phyloP scores from a whole-genome alignment of 257 asterid genomes.

The Forsythia viridissima region DNA sequence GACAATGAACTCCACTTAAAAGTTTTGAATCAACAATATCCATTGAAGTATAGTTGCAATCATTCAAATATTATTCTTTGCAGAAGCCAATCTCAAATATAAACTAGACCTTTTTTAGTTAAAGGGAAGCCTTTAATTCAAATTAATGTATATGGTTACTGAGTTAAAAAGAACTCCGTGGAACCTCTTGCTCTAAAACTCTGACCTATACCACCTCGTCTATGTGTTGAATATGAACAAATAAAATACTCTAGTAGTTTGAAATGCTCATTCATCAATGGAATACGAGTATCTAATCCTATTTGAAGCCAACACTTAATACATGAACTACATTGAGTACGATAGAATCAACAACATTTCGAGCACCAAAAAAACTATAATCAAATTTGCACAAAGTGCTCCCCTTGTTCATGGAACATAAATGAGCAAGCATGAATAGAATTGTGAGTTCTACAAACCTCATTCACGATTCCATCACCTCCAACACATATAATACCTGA shows the following conservation, averaged over 20 bases:
- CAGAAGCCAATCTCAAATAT: background rate
- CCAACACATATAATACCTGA: constrained; percentile 99
- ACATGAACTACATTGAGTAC: background rate
- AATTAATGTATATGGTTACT: background rate
- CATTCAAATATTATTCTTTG: background rate
- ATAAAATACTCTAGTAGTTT: background rate
- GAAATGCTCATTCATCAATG: constrained; percentile 1
- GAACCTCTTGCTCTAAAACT: background rate
- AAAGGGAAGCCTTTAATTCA: background rate
- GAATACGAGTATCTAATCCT: background rate
- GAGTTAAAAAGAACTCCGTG: background rate
- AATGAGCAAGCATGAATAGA: constrained; percentile 22
- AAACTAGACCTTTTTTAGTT: background rate
- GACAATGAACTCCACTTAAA: background rate
- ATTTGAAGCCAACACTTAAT: background rate
- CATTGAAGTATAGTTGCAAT: background rate
- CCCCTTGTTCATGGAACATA: constrained; percentile 15
- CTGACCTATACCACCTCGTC: background rate
- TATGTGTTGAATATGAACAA: background rate
- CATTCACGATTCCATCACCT: constrained; percentile 97
- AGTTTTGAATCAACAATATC: background rate
- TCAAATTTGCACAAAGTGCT: constrained; percentile 9
- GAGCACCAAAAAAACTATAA: constrained; percentile 5
- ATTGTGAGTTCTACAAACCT: constrained; percentile 49
- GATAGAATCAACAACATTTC: constrained; percentile 11